Conservation (phyloP, 2,329 filamentous ascomycete genomes). For the Fusarium sp. region DNA sequence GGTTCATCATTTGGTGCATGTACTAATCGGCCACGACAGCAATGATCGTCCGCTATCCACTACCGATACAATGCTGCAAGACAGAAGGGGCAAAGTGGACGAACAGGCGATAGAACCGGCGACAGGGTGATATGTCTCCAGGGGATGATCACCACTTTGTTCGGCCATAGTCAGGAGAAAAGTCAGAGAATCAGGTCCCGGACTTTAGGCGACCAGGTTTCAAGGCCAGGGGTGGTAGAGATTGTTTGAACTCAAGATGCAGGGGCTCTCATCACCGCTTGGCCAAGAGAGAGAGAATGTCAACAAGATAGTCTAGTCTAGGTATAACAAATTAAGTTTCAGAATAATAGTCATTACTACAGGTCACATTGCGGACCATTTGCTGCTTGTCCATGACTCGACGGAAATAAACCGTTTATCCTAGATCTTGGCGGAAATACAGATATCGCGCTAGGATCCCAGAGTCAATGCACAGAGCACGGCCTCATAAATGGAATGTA, state of each 20-base stretch:
- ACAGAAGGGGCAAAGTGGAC: neutral
- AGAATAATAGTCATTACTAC: neutral
- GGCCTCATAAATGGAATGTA: neutral
- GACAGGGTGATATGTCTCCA: neutral
- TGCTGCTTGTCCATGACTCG: neutral
- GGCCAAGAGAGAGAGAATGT: neutral
- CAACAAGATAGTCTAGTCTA: neutral
- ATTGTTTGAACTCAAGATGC: neutral
- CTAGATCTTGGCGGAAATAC: neutral
- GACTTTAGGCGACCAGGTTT: neutral
- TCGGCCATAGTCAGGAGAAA: constrained; percentile 2
- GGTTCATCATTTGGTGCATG: neutral
- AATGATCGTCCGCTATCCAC: constrained; percentile 2
- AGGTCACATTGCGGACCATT: neutral
- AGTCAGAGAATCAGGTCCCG: constrained; percentile 1
- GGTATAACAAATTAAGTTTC: neutral
- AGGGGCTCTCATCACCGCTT: neutral
- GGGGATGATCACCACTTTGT: neutral
- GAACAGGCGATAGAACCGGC: neutral
- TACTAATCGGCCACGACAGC: neutral
- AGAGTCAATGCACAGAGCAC: neutral
- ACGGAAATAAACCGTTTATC: neutral
- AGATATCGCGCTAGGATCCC: neutral
- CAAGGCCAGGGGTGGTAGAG: neutral
- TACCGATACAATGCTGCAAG: neutral